These are phyloP conservation scores for Fusarium verticillioides DNA, from an alignment of 2,329 filamentous ascomycete genomes.

Conservation along the genomic window DNA sequence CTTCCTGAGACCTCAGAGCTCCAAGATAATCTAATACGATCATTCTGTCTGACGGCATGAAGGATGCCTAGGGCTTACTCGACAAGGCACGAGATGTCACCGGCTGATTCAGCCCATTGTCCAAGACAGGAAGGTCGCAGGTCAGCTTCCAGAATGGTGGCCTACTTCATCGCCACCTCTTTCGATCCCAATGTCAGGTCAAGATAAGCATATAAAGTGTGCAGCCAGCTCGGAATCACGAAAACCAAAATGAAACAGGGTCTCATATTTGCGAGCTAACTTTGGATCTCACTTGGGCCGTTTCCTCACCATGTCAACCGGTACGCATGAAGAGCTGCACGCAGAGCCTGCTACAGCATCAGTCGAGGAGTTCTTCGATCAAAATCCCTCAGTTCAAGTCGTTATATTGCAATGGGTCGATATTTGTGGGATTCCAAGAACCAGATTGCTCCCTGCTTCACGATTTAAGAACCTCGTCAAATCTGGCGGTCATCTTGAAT, in stretches of 20 bases:
- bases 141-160: background rate
- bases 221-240: background rate
- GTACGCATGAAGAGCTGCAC: accelerated
- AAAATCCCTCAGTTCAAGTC: background rate
- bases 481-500: background rate
- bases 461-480: background rate
- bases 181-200: too few relatives aligned
- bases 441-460: background rate
- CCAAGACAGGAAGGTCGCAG: background rate
- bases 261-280: too few relatives aligned
- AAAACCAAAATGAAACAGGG: too few relatives aligned
- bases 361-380: background rate
- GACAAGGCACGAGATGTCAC: background rate
- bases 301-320: background rate
- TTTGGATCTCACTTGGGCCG: too few relatives aligned
- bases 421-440: background rate
- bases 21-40: accelerated
- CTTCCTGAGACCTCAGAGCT: accelerated
- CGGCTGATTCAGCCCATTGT: background rate
- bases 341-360: accelerated
- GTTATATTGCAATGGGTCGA: constrained; percentile 16
- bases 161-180: background rate
- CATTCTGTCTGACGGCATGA: background rate
- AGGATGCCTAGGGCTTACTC: background rate
- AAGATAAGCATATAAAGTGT: too few relatives aligned